A percentile compares a stretch with the other conserved stretches of the same genome.
phyloP scores from a whole-genome alignment of 1,284 basidiomycete species.

The Coriolopsis trogii region DNA sequence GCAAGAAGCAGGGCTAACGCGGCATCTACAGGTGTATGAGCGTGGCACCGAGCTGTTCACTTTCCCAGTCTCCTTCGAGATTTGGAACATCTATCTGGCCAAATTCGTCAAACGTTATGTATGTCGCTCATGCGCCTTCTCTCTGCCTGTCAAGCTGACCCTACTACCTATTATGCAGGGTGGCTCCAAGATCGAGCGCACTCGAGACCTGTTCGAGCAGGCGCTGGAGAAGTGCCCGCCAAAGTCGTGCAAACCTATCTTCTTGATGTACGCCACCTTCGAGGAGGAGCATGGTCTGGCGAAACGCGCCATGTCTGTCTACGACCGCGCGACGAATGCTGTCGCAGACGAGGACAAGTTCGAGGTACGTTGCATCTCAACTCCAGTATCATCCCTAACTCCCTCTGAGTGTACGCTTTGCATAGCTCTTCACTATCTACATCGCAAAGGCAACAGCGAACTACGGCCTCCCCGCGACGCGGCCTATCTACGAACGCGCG shows the following conservation, averaged over 20 bases:
- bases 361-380: slow-evolving; percentile 61
- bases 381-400: neutral
- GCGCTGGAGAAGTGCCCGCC: slow-evolving; percentile 95
- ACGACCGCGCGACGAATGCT: slow-evolving; percentile 88
- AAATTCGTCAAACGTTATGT: slow-evolving; percentile 98
- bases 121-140: slow-evolving; percentile 40
- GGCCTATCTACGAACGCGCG: slow-evolving; percentile 97
- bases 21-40: slow-evolving; percentile 78
- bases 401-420: too few relatives aligned
- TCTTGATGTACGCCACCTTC: slow-evolving; percentile 92
- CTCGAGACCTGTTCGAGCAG: slow-evolving; percentile 97
- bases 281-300: slow-evolving; percentile 96
- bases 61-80: slow-evolving; percentile 97
- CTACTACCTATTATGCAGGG: slow-evolving; percentile 51
- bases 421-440: slow-evolving; percentile 97
- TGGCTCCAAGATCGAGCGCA: slow-evolving; percentile 92
- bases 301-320: slow-evolving; percentile 95
- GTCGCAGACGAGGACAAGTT: slow-evolving; percentile 93
- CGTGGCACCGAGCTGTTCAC: slow-evolving; percentile 97
- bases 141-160: neutral
- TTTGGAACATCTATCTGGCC: slow-evolving; percentile 98
- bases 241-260: slow-evolving; percentile 94
- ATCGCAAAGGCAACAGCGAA: slow-evolving; percentile 96
- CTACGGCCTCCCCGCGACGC: slow-evolving; percentile 94
- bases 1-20: neutral